These are phyloP conservation scores for Scheffersomyces segobiensis DNA, from an alignment of 1,139 yeast species.

Conservation along the genomic window DNA sequence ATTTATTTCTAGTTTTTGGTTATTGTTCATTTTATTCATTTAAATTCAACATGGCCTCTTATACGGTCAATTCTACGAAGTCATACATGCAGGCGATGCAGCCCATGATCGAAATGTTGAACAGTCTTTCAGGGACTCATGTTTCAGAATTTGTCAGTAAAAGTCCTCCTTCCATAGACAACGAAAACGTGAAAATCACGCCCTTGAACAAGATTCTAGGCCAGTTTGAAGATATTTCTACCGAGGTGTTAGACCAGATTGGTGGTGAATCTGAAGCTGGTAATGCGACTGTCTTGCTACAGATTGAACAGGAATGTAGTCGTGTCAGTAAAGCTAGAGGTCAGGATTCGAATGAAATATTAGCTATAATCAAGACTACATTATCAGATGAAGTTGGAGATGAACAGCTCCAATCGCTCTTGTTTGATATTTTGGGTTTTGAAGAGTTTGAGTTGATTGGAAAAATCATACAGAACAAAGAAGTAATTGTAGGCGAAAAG, in stretches of 20 bases:
- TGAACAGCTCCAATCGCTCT: slow-evolving; percentile 62
- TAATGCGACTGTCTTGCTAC: slow-evolving; percentile 12
- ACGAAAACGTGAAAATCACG: slow-evolving; percentile 28
- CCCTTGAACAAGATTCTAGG: slow-evolving; percentile 29
- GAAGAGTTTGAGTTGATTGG: slow-evolving; percentile 82
- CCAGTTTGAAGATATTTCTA: slow-evolving; percentile 32
- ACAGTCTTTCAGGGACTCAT: slow-evolving; percentile 24
- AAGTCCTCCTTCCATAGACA: slow-evolving; percentile 30
- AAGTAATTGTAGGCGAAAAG: slow-evolving; percentile 19
- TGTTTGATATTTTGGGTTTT: slow-evolving; percentile 81
- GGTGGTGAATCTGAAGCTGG: slow-evolving; percentile 18
- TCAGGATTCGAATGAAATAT: slow-evolving; percentile 24
- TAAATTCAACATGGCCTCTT: slow-evolving; percentile 29
- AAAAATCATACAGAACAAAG: slow-evolving; percentile 57
- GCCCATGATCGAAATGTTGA: slow-evolving; percentile 54
- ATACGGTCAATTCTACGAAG: slow-evolving; percentile 61
- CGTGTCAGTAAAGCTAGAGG: slow-evolving; percentile 28
- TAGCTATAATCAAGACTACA: slow-evolving; percentile 23
- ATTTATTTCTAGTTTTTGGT: not conserved
- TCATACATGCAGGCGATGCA: slow-evolving; percentile 81
- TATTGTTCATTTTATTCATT: not conserved
- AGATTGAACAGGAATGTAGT: slow-evolving; percentile 29
- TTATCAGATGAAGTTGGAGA: slow-evolving; percentile 37
- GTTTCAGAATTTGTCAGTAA: slow-evolving; percentile 16
- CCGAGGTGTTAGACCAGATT: slow-evolving; percentile 34